Base-by-base conservation (phyloP, 2,329 filamentous ascomycete species). In the Trichophyton benhamiae region DNA sequence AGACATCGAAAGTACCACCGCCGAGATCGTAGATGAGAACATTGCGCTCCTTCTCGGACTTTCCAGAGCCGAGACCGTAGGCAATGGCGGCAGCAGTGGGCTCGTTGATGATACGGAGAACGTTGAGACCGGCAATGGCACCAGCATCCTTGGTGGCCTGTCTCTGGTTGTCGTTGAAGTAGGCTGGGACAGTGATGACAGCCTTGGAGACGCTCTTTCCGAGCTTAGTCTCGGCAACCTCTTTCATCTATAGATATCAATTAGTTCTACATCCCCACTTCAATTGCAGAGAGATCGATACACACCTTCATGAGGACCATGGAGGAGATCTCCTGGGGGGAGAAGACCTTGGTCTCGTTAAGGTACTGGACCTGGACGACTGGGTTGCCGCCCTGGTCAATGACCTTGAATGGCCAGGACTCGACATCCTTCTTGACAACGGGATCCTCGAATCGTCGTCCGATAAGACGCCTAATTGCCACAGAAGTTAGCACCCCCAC, bases 111-210 rank as follows among this genome's bases (percentile, higher is more conserved):
- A 99, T 97, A 84, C 94, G 91, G 78, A 99, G 91, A 70, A 99
- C 91, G 80, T 97, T 96, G 66, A 99, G 87, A 71, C 92, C 94
- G 72, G 92, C 82, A 74, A 99, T 99, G 77, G 92, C 88, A 87
- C 94, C 94, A 68, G 94, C 94, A 75, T 97, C 94, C 87, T 97
- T 97, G 81, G 94, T 99, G 68, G 94, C 89, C 81, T 97, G 94
- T 81, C 94, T 88, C 83, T 99, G 94, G 84, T 95, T 96, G 86
- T 99, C 94, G 84, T 97, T 97, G 89, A 99, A 99, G 85, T 99
- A 99, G 75, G 94, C 94, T 63, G 94, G 94, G 63, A 97, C 94
- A 65, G 94, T 99, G 78, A 99, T 91, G 77, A 99, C 94, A 67
- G 94, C 94, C 86, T 97, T 97, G 81, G 94, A 87, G 72, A 97